Conservation (phyloP, 371 early-diverging fungal genomes). For the Mortierella sp. region DNA sequence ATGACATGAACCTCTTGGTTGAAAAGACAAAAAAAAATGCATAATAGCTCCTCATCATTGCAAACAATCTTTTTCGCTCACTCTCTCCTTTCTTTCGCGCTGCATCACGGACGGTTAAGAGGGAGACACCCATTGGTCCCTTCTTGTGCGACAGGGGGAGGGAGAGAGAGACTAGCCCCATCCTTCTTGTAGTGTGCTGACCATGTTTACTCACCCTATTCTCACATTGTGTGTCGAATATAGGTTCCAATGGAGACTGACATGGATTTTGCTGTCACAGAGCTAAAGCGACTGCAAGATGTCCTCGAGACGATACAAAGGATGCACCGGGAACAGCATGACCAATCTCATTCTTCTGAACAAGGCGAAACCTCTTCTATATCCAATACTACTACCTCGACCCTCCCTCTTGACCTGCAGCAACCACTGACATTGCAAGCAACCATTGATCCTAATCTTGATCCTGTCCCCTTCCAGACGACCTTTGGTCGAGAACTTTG, state of each 20-base stretch:
- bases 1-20: too few relatives aligned
- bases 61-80: background rate
- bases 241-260: slow-evolving; percentile 54
- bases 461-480: slow-evolving; percentile 49
- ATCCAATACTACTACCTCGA: background rate
- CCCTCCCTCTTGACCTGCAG: slow-evolving; percentile 18
- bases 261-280: slow-evolving; percentile 53
- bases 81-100: background rate
- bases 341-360: background rate
- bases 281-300: slow-evolving; percentile 31
- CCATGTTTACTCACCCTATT: background rate
- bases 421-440: slow-evolving; percentile 46
- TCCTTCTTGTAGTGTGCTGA: background rate
- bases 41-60: background rate
- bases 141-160: too few relatives aligned
- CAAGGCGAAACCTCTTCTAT: background rate
- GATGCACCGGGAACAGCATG: background rate
- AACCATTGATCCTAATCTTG: slow-evolving; percentile 55
- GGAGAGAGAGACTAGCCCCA: background rate
- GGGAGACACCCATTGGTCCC: background rate
- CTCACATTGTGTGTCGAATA: slow-evolving; percentile 25
- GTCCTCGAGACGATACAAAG: slow-evolving; percentile 12
- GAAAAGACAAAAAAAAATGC: too few relatives aligned
- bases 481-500: slow-evolving; percentile 72
- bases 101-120: background rate